These are phyloP conservation scores for Colletotrichum lentis DNA, from an alignment of 2,329 filamentous ascomycete species.

Conservation along the genomic window DNA sequence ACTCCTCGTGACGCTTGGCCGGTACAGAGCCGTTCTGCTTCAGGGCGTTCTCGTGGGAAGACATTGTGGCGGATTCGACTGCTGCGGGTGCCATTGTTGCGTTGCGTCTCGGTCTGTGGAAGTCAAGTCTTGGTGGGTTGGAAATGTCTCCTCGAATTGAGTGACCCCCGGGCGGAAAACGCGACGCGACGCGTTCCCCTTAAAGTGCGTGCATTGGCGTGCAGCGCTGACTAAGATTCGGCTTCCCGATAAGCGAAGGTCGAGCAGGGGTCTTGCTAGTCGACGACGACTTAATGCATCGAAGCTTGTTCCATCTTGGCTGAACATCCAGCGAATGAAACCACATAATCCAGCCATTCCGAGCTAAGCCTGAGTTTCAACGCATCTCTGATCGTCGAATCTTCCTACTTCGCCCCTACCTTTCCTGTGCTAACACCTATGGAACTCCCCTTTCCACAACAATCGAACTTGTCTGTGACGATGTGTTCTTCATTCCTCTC, in stretches of 20 bases:
- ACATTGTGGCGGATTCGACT: conserved; percentile 21
- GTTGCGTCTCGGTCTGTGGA: background rate
- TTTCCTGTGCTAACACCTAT: conserved; percentile 7
- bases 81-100: conserved; percentile 25
- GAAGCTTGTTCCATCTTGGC: conserved; percentile 31
- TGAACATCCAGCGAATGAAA: conserved; percentile 23
- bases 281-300: conserved; percentile 12
- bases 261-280: conserved; percentile 18
- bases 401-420: conserved; percentile 9
- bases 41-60: conserved; percentile 12
- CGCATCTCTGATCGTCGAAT: conserved; percentile 26
- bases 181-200: conserved; percentile 32
- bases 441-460: background rate
- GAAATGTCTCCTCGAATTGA: background rate
- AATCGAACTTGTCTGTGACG: background rate
- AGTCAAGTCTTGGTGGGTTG: background rate
- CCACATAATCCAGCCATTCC: background rate
- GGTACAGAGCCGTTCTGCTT: conserved; percentile 20
- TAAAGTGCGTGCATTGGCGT: conserved; percentile 22
- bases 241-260: conserved; percentile 15
- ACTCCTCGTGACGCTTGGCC: conserved; percentile 74
- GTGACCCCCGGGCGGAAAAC: conserved; percentile 11
- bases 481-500: background rate
- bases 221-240: conserved; percentile 23
- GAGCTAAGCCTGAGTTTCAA: conserved; percentile 34